Percentiles rank a stretch among this genome's conserved stretches.
These are phyloP conservation scores for Botrytis hyacinthi DNA, from an alignment of 2,329 filamentous ascomycete genomes.

Conservation along the genomic window DNA sequence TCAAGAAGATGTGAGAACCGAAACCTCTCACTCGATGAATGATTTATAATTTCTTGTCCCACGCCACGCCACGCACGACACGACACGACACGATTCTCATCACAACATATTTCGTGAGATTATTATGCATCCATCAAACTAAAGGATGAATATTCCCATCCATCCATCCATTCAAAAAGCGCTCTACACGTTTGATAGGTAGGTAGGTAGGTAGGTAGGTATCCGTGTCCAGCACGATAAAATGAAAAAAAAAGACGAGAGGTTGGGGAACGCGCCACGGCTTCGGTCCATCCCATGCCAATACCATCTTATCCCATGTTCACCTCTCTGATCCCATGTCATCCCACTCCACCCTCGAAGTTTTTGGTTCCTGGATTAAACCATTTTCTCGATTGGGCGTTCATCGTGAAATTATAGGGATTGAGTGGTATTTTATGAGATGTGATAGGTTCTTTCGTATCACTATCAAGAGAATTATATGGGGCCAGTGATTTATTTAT, in stretches of 20 bases:
- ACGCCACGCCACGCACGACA: not conserved
- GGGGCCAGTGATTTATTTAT: not conserved
- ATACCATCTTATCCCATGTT: not conserved
- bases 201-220: not conserved
- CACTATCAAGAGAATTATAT: not conserved
- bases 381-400: not conserved
- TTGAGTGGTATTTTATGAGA: not conserved
- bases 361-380: not conserved
- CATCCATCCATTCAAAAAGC: not conserved
- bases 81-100: not conserved
- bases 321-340: not conserved
- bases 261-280: constrained; percentile 11
- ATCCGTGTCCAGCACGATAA: not conserved
- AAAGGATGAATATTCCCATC: not conserved
- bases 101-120: not conserved
- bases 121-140: not conserved
- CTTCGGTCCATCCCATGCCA: not conserved
- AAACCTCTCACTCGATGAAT: not conserved
- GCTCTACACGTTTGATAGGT: not conserved
- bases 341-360: not conserved
- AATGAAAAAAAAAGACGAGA: not conserved
- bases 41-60: not conserved
- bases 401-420: not conserved
- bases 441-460: not conserved
- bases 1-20: not conserved